Base-by-base conservation (phyloP, 495 filamentous ascomycete genomes). In the Podospora conica region DNA sequence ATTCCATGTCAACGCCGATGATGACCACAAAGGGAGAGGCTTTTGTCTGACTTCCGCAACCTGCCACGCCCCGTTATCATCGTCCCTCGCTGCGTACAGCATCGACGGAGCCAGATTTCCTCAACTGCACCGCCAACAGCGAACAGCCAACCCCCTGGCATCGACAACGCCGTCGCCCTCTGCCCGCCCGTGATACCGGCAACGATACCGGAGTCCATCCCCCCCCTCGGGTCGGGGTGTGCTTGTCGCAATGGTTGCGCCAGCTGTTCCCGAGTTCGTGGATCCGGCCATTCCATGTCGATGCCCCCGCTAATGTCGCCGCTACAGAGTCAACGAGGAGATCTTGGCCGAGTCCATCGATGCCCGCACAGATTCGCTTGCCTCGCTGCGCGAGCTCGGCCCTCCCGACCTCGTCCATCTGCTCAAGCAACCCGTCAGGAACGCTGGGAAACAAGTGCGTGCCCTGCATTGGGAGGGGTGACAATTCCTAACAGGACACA, bases 401-500 rank as follows among this genome's bases (percentile, higher is more conserved):
- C 96, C 95, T 9, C 95, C 95, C 28, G 95, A 98, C 73, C 83
- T 98, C 25, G 95, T 97, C 21, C 95, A 98, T 79, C 83, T 98
- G 60, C 86, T 96, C 68, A 97, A 97, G 76, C 92, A 96, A 67
- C 88, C 90, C 54, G 77, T 84, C 31, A 85, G 88, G 74, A 84
- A 82, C 27, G 74, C 82, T 3, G 79, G 80, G 28, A 90, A 89
- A 75, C 86, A 88, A 78, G 89, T 90, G 77, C 65, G 81, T 71
- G 23, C 60, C 48, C 21, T 24, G 33, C 23, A 0, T 28, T 20
- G 3, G 21, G 12, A 23, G 21, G 1, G 23, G 9, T 15, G 22
- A 25, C 15, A 31, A 7, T 29, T 54, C 53, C 75, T 77, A 63
- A 79, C 60, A 18, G 24, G 11, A 15, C 60, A 15, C 70, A 98